Evolutionary conservation across 345 rosid species (phyloP).

Genomic region (Gossypium turneri): DNA sequence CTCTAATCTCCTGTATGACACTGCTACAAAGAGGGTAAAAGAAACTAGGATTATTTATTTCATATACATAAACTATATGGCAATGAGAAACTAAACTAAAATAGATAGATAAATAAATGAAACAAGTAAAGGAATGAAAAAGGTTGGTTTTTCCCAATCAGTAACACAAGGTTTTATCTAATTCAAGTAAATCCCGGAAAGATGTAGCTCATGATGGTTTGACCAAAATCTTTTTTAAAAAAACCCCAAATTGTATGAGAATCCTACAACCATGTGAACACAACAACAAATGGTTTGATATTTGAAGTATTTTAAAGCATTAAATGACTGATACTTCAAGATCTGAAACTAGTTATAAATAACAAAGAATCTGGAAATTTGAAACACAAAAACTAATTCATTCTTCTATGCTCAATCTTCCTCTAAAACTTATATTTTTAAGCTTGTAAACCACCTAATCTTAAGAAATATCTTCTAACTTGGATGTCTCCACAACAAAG

Average conservation of each 20-base stretch:
- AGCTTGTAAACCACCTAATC: background rate
- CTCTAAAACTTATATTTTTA: background rate
- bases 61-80: background rate
- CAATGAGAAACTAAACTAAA: background rate
- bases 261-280: conserved; percentile 1
- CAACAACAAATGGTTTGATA: background rate
- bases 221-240: background rate
- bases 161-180: background rate
- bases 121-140: background rate
- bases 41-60: background rate
- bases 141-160: background rate
- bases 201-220: background rate
- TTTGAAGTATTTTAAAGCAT: background rate
- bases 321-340: background rate
- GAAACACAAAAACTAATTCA: background rate
- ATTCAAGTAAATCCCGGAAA: background rate
- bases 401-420: background rate
- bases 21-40: background rate
- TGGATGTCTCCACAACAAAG: background rate
- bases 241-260: background rate
- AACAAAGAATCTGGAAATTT: background rate
- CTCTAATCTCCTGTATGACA: conserved; percentile 9
- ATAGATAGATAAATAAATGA: too few relatives aligned
- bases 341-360: background rate
- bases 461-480: background rate